Evolutionary conservation across 768 basidiomycete species (phyloP).

Genomic region (Agrocybe praecox): DNA sequence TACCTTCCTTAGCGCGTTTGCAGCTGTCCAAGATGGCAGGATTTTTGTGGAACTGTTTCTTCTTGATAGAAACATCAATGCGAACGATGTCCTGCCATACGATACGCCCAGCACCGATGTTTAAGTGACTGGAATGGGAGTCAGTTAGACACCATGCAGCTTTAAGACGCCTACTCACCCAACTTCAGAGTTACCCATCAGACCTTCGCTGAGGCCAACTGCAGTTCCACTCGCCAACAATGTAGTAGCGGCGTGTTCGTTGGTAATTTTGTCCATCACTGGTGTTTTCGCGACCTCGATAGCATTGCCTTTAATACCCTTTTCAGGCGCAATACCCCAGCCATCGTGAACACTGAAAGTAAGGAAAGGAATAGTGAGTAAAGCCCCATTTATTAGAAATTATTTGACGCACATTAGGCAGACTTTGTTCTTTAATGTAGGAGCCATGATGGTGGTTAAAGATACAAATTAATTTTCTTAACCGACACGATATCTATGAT

Average conservation of each 20-base stretch:
- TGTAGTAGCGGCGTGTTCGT: conserved; percentile 70
- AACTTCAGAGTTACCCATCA: conserved; percentile 98
- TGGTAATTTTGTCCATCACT: conserved; percentile 87
- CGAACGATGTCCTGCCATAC: conserved; percentile 99
- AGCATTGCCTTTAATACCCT: conserved; percentile 83
- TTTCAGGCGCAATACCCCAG: conserved; percentile 78
- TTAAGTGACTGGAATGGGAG: conserved; percentile 71
- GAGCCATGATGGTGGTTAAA: conserved; percentile 13
- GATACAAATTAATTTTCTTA: neutral
- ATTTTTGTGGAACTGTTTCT: conserved; percentile 83
- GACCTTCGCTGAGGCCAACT: conserved; percentile 88
- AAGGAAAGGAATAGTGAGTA: neutral
- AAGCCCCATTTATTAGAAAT: neutral
- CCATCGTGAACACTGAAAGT: conserved; percentile 88
- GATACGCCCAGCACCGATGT: conserved; percentile 92
- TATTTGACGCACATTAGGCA: conserved; percentile 73
- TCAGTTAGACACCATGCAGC: neutral
- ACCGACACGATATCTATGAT: neutral
- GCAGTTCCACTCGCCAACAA: conserved; percentile 89
- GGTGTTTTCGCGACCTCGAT: conserved; percentile 84
- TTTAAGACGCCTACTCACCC: conserved; percentile 57
- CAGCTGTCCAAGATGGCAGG: conserved; percentile 70
- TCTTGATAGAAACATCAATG: conserved; percentile 92
- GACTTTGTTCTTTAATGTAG: conserved; percentile 80
- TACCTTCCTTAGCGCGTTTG: conserved; percentile 79